Evolutionary conservation across 2,329 filamentous ascomycete genomes (phyloP), one percentile per base, ranked within the genome.

Genomic region (Ambrosiella cleistominuta): DNA sequence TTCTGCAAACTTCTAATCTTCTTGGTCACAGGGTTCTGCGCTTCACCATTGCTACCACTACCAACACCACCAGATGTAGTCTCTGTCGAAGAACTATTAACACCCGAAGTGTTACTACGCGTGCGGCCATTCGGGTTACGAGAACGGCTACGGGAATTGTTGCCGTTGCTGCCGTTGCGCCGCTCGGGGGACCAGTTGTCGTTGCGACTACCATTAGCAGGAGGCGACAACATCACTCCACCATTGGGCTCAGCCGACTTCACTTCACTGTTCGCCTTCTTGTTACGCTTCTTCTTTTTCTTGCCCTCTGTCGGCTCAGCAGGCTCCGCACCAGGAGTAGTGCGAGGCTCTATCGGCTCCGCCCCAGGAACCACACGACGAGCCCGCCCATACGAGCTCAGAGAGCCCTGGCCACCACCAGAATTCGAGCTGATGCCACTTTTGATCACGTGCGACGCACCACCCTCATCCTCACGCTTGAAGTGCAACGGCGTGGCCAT

Each of bases 231-330:
- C 66, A 67, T 71, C 47, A 70, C 72, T 65, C 75, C 68, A 62
- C 71, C 70, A 65, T 73, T 73, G 42, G 68, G 72, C 58, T 74
- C 73, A 17, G 67, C 67, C n/a, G 54, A 57, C 54, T 82, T 83
- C 54, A 79, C 81, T 15, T 88, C 86, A 5, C 75, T 79, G 52
- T 93, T 89, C 68, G 90, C 93, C 73, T 96, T 97, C 77, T 94
- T 96, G 64, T 76, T 79, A 63, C 93, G 81, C 80, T 97, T 97
- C 81, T 97, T 97, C 81, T 97, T 97, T 73, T 96, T 96, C 79
- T 96, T 96, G 65, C 88, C 81, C 73, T 93, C 94, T 62, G 86
- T 83, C 64, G 87, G 86, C 61, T 88, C 85, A 68, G 78, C 83
- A 40, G 78, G 74, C 61, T 77, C 80, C 12, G 85, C 81, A 4